Conservation (phyloP, 352 stramenopile species). For the Globisporangium recalcitrans region DNA sequence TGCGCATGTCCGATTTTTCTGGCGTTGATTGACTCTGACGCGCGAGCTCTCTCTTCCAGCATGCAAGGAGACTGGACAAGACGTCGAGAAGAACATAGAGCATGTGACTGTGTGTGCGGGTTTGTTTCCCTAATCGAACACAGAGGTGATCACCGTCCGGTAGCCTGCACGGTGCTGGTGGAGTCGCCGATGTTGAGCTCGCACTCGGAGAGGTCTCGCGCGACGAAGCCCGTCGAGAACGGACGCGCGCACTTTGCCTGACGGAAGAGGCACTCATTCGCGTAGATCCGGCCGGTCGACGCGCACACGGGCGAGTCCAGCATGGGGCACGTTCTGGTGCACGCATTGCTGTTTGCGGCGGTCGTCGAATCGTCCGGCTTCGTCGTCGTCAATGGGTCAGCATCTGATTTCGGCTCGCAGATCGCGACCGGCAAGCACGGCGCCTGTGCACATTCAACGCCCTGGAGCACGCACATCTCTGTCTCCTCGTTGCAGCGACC, state of each 20-base stretch:
- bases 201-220: conserved; percentile 21
- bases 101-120: conserved; percentile 2
- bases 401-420: conserved; percentile 29
- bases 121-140: conserved; percentile 12
- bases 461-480: conserved; percentile 37
- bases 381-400: neutral
- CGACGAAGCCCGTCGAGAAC: conserved; percentile 12
- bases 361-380: neutral
- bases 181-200: conserved; percentile 17
- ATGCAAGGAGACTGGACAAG: neutral
- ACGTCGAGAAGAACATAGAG: no score
- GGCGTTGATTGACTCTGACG: no score
- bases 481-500: conserved; percentile 34
- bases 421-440: conserved; percentile 43
- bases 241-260: conserved; percentile 37
- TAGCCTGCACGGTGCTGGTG: conserved; percentile 7
- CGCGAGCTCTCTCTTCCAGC: neutral
- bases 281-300: conserved; percentile 46
- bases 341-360: conserved; percentile 10
- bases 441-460: conserved; percentile 25
- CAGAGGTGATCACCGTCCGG: conserved; percentile 10
- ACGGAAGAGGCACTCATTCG: conserved; percentile 51
- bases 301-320: conserved; percentile 39
- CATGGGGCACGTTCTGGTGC: conserved; percentile 29
- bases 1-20: neutral